A percentile compares a stretch with the other conserved stretches of the same genome.
Evolutionary conservation across 2,329 filamentous ascomycete genomes (phyloP).

Genomic region (Xylariales sp.): DNA sequence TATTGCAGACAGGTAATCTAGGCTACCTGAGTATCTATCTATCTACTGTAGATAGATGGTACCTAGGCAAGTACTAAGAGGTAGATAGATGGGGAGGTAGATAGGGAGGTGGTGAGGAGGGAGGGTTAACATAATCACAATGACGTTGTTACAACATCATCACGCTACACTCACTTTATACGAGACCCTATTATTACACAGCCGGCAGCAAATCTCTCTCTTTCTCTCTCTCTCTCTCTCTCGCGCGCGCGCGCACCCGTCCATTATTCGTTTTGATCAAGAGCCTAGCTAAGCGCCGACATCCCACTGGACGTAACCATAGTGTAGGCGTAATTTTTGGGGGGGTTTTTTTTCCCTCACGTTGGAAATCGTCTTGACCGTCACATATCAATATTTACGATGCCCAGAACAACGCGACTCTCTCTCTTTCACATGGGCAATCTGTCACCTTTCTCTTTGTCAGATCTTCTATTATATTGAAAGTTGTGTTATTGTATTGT

Average conservation of each 20-base stretch:
- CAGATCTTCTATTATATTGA: not conserved
- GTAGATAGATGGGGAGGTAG: not conserved
- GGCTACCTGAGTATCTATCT: no score
- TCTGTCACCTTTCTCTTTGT: conserved; percentile 7
- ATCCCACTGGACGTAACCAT: conserved; percentile 5
- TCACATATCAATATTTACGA: conserved; percentile 22
- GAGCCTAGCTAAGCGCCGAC: conserved; percentile 24
- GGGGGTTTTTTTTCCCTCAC: conserved; percentile 13
- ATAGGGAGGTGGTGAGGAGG: not conserved
- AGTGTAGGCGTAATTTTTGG: no score
- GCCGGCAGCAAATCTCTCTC: not conserved
- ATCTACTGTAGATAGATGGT: no score
- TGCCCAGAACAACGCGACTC: no score
- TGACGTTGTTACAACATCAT: conserved; percentile 12
- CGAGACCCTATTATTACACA: not conserved
- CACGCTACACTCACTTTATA: not conserved
- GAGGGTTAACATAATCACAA: not conserved
- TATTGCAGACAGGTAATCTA: no score
- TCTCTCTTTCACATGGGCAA: not conserved
- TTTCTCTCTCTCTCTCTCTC: not conserved
- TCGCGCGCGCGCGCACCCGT: not conserved
- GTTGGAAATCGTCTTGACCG: conserved; percentile 20
- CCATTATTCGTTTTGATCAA: not conserved
- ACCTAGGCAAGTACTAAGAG: no score
- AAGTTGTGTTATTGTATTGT: not conserved